These are phyloP conservation scores for Taphrina pruni DNA, from an alignment of 1,139 yeast species.

Conservation along the genomic window DNA sequence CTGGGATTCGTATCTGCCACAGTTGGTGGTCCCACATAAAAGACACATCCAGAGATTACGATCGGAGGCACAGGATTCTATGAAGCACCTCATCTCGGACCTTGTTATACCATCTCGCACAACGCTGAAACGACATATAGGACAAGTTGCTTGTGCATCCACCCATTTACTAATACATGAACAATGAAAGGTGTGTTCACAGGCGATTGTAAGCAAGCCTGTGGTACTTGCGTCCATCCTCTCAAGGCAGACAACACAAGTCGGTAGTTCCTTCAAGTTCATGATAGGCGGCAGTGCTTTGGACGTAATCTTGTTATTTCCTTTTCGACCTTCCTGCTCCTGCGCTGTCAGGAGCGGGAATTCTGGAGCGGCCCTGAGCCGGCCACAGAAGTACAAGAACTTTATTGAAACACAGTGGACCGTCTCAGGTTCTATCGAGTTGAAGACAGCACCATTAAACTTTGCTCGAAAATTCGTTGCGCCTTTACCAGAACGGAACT, in stretches of 20 bases:
- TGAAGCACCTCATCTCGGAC: constrained; percentile 48
- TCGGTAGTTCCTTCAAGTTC: constrained; percentile 70
- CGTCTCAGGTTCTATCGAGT: constrained; percentile 85
- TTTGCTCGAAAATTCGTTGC: constrained; percentile 69
- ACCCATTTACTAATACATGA: constrained; percentile 87
- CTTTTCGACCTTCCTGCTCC: constrained; percentile 34
- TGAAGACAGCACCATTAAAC: constrained; percentile 77
- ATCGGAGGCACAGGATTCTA: constrained; percentile 63
- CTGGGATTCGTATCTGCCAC: constrained; percentile 86
- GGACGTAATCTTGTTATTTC: constrained; percentile 4
- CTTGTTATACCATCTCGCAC: constrained; percentile 49
- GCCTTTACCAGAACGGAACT: constrained; percentile 63
- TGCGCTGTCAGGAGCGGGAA: constrained; percentile 64
- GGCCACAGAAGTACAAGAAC: constrained; percentile 59
- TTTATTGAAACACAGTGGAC: constrained; percentile 78
- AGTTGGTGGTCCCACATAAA: constrained; percentile 86
- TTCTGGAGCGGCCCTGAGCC: constrained; percentile 45
- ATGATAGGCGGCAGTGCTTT: constrained; percentile 51
- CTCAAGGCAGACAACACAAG: constrained; percentile 93
- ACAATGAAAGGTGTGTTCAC: constrained; percentile 94
- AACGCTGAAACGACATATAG: constrained; percentile 81
- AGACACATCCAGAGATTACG: constrained; percentile 89
- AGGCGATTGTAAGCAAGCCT: constrained; percentile 84
- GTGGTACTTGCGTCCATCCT: constrained; percentile 82
- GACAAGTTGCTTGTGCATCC: constrained; percentile 68